A percentile compares a stretch with the other conserved stretches of the same genome.
Evolutionary conservation across 352 stramenopile species (phyloP).

Genomic region (Peronospora tabacina): DNA sequence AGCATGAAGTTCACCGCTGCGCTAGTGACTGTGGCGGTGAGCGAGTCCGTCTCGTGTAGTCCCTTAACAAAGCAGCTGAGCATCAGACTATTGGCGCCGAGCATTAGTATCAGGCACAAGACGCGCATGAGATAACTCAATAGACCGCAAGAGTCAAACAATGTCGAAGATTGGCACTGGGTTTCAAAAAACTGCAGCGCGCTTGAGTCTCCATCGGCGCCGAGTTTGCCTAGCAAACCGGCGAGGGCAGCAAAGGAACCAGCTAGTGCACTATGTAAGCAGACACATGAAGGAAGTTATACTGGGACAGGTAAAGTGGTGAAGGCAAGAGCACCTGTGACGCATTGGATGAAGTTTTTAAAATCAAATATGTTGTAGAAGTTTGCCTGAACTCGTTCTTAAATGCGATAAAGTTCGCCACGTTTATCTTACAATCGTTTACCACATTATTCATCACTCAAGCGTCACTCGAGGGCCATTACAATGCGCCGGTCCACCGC

Average conservation of each 20-base stretch:
- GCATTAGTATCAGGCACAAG: constrained; percentile 58
- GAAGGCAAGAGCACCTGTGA: constrained; percentile 6
- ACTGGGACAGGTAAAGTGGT: background rate
- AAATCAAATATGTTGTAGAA: background rate
- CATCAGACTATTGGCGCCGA: constrained; percentile 67
- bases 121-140: constrained; percentile 29
- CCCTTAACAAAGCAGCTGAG: constrained; percentile 76
- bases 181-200: constrained; percentile 21
- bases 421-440: too few species aligned
- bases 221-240: constrained; percentile 55
- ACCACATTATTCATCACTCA: too few species aligned
- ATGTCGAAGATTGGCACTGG: constrained; percentile 16
- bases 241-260: constrained; percentile 48
- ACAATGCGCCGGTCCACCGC: constrained; percentile 1
- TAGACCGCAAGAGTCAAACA: constrained; percentile 16
- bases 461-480: too few species aligned
- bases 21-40: constrained; percentile 79
- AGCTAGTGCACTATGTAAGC: constrained; percentile 35
- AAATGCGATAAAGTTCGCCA: too few species aligned
- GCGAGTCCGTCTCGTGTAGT: constrained; percentile 77
- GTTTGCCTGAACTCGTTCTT: too few species aligned
- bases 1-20: constrained; percentile 77
- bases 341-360: constrained; percentile 2
- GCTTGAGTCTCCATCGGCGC: constrained; percentile 28
- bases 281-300: background rate